A percentile compares a stretch with the other conserved stretches of the same genome.
Evolutionary conservation across 768 basidiomycete genomes (phyloP).

Genomic region (Goffeauzyma gilvescens): DNA sequence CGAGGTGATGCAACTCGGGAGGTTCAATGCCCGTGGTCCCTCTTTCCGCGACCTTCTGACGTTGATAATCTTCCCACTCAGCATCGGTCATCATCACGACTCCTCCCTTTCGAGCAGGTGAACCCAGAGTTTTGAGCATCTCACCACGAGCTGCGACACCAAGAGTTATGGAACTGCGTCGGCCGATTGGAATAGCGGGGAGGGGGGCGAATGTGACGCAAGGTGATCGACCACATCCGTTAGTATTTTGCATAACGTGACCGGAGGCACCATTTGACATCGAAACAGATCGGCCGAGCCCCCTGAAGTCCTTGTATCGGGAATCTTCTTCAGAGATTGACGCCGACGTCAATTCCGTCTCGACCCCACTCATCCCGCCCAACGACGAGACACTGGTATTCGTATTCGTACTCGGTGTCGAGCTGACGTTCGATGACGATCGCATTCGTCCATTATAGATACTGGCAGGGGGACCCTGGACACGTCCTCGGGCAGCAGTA

Average conservation of each 20-base stretch:
- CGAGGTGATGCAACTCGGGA: constrained; percentile 22
- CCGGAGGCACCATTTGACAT: too few species aligned
- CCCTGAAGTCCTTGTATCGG: too few species aligned
- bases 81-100: constrained; percentile 21
- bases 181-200: constrained; percentile 19
- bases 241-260: not conserved
- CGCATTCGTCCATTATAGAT: too few species aligned
- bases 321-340: too few species aligned
- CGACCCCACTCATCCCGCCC: not conserved
- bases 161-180: constrained; percentile 22
- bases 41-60: constrained; percentile 12
- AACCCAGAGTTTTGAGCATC: constrained; percentile 16
- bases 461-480: too few species aligned
- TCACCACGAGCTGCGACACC: constrained; percentile 25
- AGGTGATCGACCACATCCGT: not conserved
- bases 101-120: constrained; percentile 1
- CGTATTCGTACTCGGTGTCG: too few species aligned
- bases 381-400: constrained; percentile 1
- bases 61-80: constrained; percentile 26
- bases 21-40: constrained; percentile 6
- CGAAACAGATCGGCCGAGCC: too few species aligned
- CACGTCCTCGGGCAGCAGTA: too few species aligned
- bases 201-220: constrained; percentile 22
- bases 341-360: too few species aligned
- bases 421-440: too few species aligned